These are phyloP conservation scores for Neurospora sp. DNA, from an alignment of 495 filamentous ascomycete genomes.

Conservation along the genomic window DNA sequence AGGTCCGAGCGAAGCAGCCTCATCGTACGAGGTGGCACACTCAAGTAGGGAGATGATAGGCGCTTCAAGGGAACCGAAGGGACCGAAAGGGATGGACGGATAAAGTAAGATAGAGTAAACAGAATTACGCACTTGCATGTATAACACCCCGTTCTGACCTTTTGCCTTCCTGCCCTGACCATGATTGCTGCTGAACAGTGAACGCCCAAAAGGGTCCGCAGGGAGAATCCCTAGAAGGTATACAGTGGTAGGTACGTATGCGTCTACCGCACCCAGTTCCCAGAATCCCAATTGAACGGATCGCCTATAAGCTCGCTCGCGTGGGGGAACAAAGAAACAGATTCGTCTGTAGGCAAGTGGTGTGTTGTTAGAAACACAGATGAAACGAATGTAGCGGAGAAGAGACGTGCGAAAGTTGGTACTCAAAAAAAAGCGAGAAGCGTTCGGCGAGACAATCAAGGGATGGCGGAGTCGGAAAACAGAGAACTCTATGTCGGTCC, in stretches of 20 bases:
- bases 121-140: slow-evolving; percentile 29
- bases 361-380: background rate
- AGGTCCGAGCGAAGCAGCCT: slow-evolving; percentile 6
- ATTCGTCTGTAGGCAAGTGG: background rate
- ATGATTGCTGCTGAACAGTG: slow-evolving; percentile 8
- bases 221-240: background rate
- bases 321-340: background rate
- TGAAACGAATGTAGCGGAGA: background rate
- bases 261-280: background rate
- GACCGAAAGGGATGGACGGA: background rate
- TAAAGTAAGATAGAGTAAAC: background rate
- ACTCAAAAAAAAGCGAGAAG: background rate
- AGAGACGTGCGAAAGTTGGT: background rate
- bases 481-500: background rate
- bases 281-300: background rate
- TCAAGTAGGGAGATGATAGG: background rate
- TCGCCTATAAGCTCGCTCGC: background rate
- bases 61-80: background rate
- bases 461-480: background rate
- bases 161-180: slow-evolving; percentile 28
- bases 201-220: background rate
- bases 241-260: background rate
- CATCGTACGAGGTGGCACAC: background rate
- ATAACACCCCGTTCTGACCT: slow-evolving; percentile 26
- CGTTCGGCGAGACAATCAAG: background rate